A percentile compares a stretch with the other conserved stretches of the same genome.
Conservation (phyloP, 1,284 basidiomycete species). For the Austroboletus novae-zelandiae region DNA sequence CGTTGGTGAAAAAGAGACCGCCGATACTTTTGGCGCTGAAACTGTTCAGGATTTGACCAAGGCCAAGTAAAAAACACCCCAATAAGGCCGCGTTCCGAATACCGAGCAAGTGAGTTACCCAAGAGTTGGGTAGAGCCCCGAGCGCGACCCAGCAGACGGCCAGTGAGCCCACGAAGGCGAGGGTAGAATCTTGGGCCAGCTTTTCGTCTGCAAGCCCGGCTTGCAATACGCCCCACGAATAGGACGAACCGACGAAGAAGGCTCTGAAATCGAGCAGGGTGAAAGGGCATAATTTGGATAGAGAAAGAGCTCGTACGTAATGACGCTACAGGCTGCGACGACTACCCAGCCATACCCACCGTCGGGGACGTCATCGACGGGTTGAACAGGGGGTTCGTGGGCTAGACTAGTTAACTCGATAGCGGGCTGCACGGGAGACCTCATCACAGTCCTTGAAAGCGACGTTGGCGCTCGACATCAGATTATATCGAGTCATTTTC, state of each 20-base stretch:
- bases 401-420: no score
- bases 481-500: no score
- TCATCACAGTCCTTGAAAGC: no score
- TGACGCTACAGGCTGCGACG: slow-evolving; percentile 21
- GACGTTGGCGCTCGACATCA: no score
- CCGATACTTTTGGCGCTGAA: slow-evolving; percentile 25
- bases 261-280: slow-evolving; percentile 10
- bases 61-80: slow-evolving; percentile 25
- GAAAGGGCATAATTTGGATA: neutral
- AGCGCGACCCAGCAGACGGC: slow-evolving; percentile 28
- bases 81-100: slow-evolving; percentile 24
- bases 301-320: slow-evolving; percentile 17
- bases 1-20: slow-evolving; percentile 32
- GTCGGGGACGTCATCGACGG: slow-evolving; percentile 8
- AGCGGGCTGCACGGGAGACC: no score
- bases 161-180: slow-evolving; percentile 35
- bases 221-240: slow-evolving; percentile 34
- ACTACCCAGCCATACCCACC: slow-evolving; percentile 25
- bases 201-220: slow-evolving; percentile 24
- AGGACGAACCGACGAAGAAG: slow-evolving; percentile 23
- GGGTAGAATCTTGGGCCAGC: slow-evolving; percentile 22
- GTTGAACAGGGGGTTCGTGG: no score
- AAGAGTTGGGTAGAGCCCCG: slow-evolving; percentile 28
- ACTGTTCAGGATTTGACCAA: slow-evolving; percentile 29
- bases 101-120: slow-evolving; percentile 29